Percentiles rank a stretch among this genome's conserved stretches.
Evolutionary conservation across 139 green algal genomes (phyloP).

Genomic region (Edaphochlamys debaryana): DNA sequence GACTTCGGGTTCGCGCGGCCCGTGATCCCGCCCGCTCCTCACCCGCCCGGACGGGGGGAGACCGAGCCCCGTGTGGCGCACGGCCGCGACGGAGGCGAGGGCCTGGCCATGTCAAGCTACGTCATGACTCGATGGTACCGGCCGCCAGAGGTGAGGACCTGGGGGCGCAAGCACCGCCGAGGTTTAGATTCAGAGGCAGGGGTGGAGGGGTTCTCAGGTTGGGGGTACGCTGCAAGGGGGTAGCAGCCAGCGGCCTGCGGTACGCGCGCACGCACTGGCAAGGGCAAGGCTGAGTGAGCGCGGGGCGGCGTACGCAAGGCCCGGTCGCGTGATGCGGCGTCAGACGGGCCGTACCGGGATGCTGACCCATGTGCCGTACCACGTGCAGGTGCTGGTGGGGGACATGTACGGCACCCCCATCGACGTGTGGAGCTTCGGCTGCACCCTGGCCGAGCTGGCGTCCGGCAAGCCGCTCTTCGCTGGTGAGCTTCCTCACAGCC

Average conservation of each 20-base stretch:
- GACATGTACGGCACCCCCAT: conserved; percentile 59
- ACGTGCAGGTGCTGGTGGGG: conserved; percentile 10
- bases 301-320: too few relatives aligned
- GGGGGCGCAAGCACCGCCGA: too few relatives aligned
- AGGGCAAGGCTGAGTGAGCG: too few relatives aligned
- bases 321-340: neutral
- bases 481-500: too few relatives aligned
- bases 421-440: conserved; percentile 57
- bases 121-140: conserved; percentile 27
- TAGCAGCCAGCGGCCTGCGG: too few relatives aligned
- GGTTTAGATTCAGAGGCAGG: too few relatives aligned
- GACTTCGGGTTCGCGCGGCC: conserved; percentile 12
- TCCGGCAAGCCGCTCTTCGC: conserved; percentile 81
- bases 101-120: neutral
- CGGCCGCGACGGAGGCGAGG: neutral
- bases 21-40: neutral
- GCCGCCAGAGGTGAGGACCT: too few relatives aligned
- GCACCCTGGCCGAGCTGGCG: conserved; percentile 80
- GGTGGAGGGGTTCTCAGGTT: too few relatives aligned
- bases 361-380: too few relatives aligned
- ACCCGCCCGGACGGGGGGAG: neutral
- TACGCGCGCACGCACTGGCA: too few relatives aligned
- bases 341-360: too few relatives aligned
- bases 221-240: too few relatives aligned
- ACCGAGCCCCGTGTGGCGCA: neutral